These are phyloP conservation scores for Panus rudis DNA, from an alignment of 768 basidiomycete genomes.

Conservation along the genomic window DNA sequence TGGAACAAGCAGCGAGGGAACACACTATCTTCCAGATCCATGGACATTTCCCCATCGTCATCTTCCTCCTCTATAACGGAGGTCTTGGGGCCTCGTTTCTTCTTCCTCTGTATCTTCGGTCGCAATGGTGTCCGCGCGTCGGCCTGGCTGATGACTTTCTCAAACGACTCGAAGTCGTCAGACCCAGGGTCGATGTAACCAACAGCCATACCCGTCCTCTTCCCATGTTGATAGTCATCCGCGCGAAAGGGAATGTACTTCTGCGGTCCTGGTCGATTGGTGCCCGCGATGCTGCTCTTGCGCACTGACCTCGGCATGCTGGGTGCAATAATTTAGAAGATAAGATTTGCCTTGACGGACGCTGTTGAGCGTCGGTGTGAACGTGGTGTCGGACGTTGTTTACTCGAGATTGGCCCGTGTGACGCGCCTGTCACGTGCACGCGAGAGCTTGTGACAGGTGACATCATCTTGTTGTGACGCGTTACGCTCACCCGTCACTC, in stretches of 20 bases:
- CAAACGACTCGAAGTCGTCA: constrained; percentile 80
- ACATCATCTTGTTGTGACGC: background rate
- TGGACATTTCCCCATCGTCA: constrained; percentile 63
- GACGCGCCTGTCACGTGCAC: background rate
- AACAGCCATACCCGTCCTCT: constrained; percentile 72
- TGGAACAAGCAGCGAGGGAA: constrained; percentile 8
- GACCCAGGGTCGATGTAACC: constrained; percentile 63
- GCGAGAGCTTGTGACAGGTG: background rate
- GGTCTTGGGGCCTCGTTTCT: constrained; percentile 27
- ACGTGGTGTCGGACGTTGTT: background rate
- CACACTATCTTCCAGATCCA: constrained; percentile 73
- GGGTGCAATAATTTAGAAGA: background rate
- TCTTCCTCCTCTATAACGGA: constrained; percentile 31
- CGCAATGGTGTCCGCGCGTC: constrained; percentile 59
- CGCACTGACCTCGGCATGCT: constrained; percentile 26
- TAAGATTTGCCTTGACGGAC: background rate
- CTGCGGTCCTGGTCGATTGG: constrained; percentile 46
- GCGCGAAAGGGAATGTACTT: constrained; percentile 76
- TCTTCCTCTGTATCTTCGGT: constrained; percentile 43
- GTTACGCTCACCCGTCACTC: background rate
- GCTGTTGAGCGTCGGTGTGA: constrained; percentile 1
- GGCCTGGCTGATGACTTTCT: constrained; percentile 62
- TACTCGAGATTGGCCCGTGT: constrained; percentile 1
- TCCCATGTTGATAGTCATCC: constrained; percentile 70
- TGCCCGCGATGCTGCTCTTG: constrained; percentile 35